Percentiles rank a stretch among this genome's conserved stretches.
phyloP scores from a whole-genome alignment of 352 stramenopile species.

The Sclerospora graminicola region DNA sequence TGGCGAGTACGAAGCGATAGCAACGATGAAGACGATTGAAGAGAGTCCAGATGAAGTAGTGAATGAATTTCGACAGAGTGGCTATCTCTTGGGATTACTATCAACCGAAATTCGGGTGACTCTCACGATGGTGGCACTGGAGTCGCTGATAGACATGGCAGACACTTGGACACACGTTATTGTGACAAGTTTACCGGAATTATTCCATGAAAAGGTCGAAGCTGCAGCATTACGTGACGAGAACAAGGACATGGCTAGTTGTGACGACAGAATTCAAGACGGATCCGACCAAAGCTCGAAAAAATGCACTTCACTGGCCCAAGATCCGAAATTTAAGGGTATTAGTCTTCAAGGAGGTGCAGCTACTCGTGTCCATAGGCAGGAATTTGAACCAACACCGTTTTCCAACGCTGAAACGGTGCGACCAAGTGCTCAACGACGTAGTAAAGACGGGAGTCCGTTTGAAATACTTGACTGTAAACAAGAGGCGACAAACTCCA shows the following conservation, averaged over 20 bases:
- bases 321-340: slow-evolving; percentile 60
- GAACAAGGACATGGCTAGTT: slow-evolving; percentile 7
- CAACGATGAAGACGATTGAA: too few species aligned
- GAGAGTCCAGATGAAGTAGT: too few species aligned
- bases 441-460: slow-evolving; percentile 8
- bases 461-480: too few species aligned
- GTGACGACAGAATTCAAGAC: neutral
- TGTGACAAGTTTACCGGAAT: slow-evolving; percentile 30
- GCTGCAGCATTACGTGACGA: slow-evolving; percentile 5
- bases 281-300: slow-evolving; percentile 52
- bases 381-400: slow-evolving; percentile 15
- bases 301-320: slow-evolving; percentile 51
- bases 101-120: slow-evolving; percentile 47
- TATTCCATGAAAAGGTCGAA: slow-evolving; percentile 15
- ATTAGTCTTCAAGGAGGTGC: slow-evolving; percentile 33
- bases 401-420: slow-evolving; percentile 22
- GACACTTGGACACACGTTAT: slow-evolving; percentile 56
- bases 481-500: too few species aligned
- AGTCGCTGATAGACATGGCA: slow-evolving; percentile 51
- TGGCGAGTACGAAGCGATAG: too few species aligned
- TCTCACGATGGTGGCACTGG: slow-evolving; percentile 45
- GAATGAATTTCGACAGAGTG: slow-evolving; percentile 35
- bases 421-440: slow-evolving; percentile 7
- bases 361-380: slow-evolving; percentile 1
- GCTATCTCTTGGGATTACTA: slow-evolving; percentile 50